Percentiles rank a stretch among this genome's conserved stretches.
phyloP scores from a whole-genome alignment of 2,329 filamentous ascomycete species.

The Dactylellina sp. region DNA sequence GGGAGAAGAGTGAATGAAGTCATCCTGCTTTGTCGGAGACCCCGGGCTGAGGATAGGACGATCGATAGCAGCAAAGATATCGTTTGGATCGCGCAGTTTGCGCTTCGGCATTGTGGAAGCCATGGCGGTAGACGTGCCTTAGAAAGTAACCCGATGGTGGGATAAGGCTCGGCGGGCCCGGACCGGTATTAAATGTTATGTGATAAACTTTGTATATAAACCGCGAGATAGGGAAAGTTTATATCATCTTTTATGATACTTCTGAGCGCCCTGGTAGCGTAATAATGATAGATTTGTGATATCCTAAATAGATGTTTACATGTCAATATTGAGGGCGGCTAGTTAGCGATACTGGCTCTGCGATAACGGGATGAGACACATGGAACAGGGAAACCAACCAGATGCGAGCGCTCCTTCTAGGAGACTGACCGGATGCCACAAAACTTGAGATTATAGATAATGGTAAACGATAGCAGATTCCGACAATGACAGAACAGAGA shows the following conservation, averaged over 20 bases:
- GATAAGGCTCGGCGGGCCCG: neutral
- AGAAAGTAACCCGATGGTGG: neutral
- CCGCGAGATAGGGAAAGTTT: neutral
- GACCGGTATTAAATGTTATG: neutral
- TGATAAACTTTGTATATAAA: neutral
- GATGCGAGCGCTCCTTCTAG: conserved; percentile 7
- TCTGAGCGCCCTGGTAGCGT: neutral
- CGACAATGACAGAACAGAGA: conserved; percentile 20
- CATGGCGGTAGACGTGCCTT: conserved; percentile 7
- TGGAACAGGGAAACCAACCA: conserved; percentile 10
- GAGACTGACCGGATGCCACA: conserved; percentile 20
- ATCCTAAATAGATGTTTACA: conserved; percentile 28
- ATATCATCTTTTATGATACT: conserved; percentile 28
- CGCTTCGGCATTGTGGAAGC: conserved; percentile 41
- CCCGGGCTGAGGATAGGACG: conserved; percentile 5
- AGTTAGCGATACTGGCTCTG: conserved; percentile 34
- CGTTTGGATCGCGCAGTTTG: conserved; percentile 49
- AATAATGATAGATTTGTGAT: neutral
- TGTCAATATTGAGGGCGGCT: conserved; percentile 6
- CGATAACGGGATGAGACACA: conserved; percentile 31
- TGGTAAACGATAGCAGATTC: neutral
- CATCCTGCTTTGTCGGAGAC: conserved; percentile 25
- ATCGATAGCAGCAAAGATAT: conserved; percentile 47
- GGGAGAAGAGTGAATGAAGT: conserved; percentile 18
- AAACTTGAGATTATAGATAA: neutral